Evolutionary conservation across 2,329 filamentous ascomycete species (phyloP), one percentile per base, ranked within the genome.

Genomic region (Botrytis tulipae): DNA sequence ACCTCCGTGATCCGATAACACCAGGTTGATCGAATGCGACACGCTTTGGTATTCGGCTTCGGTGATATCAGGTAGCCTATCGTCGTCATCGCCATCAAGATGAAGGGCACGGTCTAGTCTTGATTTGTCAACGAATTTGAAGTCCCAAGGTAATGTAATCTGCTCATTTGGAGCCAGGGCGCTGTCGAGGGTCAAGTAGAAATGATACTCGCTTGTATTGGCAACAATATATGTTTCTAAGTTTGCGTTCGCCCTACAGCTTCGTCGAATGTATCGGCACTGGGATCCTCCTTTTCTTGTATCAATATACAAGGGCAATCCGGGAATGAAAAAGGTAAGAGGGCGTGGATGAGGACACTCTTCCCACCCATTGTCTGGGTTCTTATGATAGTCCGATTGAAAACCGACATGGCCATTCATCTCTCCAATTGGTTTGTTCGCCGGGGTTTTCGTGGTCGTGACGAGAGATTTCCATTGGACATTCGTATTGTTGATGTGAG

Each of bases 291-390:
- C 94, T 81, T 89, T 89, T 74, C 96, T 88, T 16, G 95, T 96
- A 82, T 98, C 96, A 79, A 99, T 96, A 83, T 95, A 97, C 20
- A 99, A 88, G 0, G 95, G 95, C 14, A 98, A 88, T 74, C 91
- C 87, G 1, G 94, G 93, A 79, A 97, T 95, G 82, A 98, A 95
- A 81, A 95, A 93, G 37, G 95, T 92, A 78, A 94, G 94, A 0
- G 93, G 93, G 2, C 90, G 83, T 5, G 89, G 89, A 4, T 87
- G 88, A 22, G 85, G 87, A 18, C 93, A 82, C 70, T 92, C 90
- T 48, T 87, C 84, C 91, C 91, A 94, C 14, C 90, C 85, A 77
- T 92, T 93, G 44, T 86, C 86, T 1, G 87, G 84, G 71, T 92
- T 87, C 18, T 87, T 85, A 76, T 90, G 93, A 77, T 94, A 94